Base-by-base conservation (phyloP, 2,329 filamentous ascomycete species). In the Xylaria hypoxylon region DNA sequence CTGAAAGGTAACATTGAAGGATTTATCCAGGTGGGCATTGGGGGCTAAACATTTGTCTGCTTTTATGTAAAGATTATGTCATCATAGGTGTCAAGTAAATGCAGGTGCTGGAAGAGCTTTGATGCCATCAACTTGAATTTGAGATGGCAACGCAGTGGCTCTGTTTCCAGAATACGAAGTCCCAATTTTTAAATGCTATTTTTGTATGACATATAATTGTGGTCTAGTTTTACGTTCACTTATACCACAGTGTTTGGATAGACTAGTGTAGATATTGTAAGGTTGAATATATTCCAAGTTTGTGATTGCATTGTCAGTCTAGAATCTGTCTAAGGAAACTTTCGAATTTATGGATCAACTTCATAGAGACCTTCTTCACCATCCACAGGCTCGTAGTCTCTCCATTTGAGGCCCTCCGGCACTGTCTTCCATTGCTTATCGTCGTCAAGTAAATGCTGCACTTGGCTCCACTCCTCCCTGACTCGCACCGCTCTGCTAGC, bases 371-470 rank as follows among this genome's bases (percentile, higher is more conserved):
- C 24, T 48, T 48, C 45, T 15, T 26, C 45, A 31, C 47, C 26
- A 31, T n/a, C 26, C 47, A 31, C 15, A 28, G 35, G 22, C 22
- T 55, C 35, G 33, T 55, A 40, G 51, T 55, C 51, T 3, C 35
- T 35, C 51, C 51, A 55, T 15, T 24, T 35, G 3, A 55, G 6
- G 11, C 53, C 53, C 26, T 42, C 35, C 8, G 53, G 53, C 17
- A 47, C 53, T 6, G 10, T 26, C 15, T 45, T 47, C 65, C 65
- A 68, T 47, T 68, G 61, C 22, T 6, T 17, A 2, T 62, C 31
- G 1, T 31, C 40, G 13, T 59, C 53, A 13, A 65, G 58, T 24
- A 59, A 24, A 5, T 47, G 22, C 26, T 7, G 6, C 28, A 59
- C 35, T n/a, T 47, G 15, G 3, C 3, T 10, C 61, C 65, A 68